Base-by-base conservation (phyloP, 306 rosid genomes). In the Vigna unguiculata region DNA sequence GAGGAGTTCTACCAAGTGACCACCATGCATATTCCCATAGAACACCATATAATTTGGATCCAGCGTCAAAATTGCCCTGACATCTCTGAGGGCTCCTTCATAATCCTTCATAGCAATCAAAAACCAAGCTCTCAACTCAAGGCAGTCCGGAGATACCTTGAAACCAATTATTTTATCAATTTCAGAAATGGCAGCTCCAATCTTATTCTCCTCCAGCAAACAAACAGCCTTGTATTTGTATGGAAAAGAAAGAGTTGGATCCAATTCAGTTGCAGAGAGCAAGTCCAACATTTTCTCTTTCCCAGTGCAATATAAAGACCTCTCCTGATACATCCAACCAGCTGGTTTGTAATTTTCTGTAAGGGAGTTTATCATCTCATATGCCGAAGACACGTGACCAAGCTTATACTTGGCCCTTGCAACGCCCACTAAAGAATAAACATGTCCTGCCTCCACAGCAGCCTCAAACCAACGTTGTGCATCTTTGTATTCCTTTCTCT, bases 241-340 rank as follows among this genome's bases (percentile, higher is more conserved):
- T 22, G 61, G 61, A 55, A 55, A 55, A 21, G 61, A 21, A 21
- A 55, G 61, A 55, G 61, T 55, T 22, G 61, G 61, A 22, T 55
- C 61, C 61, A 55, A 55, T 21, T 21, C 61, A 21, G 61, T 21
- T 21, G 61, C 61, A 55, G 32, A 55, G 34, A 22, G 8, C 32
- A 55, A 55, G 34, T 55, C 61, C 34, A 22, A 16, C 61, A 55
- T 10, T 55, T 55, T 55, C 61, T 21, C 61, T 34, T 21, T 55
- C 32, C 32, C 61, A 11, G 15, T 21, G 32, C 61, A 55, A 55
- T 55, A 55, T 34, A 55, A 55, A 55, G 61, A 55, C 61, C 61
- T 55, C 34, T 55, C 61, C n/a, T 55, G 61, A 55, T 55, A 55
- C 61, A 55, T 55, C 61, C 61, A 55, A 22, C 61, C 61, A 21